phyloP scores from a whole-genome alignment of 1,284 basidiomycete genomes.

The Rhodotorula mucilaginosa region DNA sequence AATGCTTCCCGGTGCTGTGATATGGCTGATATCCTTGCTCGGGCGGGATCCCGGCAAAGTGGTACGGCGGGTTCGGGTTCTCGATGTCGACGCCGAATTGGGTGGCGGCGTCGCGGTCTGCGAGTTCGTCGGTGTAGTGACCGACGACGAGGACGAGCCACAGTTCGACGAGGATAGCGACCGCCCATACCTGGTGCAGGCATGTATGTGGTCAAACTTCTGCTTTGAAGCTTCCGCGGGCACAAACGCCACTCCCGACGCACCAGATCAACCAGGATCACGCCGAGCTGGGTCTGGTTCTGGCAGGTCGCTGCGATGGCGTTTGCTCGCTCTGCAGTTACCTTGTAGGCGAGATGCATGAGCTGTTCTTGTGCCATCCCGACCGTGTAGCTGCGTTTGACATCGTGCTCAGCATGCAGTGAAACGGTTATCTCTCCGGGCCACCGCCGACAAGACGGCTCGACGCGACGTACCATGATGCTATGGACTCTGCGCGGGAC shows the following conservation, averaged over 20 bases:
- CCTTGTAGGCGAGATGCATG: neutral
- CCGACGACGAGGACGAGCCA: slow-evolving; percentile 18
- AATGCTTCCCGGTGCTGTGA: neutral
- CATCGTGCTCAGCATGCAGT: neutral
- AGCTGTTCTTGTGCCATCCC: neutral
- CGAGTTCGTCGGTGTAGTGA: slow-evolving; percentile 26
- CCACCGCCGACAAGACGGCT: neutral
- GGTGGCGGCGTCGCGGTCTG: slow-evolving; percentile 13
- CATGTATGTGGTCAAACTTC: neutral
- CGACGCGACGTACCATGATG: neutral
- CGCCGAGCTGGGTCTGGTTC: neutral
- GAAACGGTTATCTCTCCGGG: neutral
- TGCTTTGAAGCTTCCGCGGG: neutral
- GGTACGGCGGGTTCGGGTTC: slow-evolving; percentile 4
- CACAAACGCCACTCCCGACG: neutral
- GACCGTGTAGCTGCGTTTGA: neutral
- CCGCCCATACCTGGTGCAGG: slow-evolving; percentile 1
- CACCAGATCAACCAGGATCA: slow-evolving; percentile 3
- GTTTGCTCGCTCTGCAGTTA: neutral
- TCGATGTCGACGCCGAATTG: slow-evolving; percentile 31
- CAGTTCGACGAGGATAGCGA: slow-evolving; percentile 22
- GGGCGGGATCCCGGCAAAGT: neutral
- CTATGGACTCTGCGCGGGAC: neutral
- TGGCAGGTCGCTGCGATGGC: neutral
- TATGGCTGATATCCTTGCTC: neutral